Base-by-base conservation (phyloP, 352 stramenopile genomes). In the Hyaloperonospora arabidopsidis region DNA sequence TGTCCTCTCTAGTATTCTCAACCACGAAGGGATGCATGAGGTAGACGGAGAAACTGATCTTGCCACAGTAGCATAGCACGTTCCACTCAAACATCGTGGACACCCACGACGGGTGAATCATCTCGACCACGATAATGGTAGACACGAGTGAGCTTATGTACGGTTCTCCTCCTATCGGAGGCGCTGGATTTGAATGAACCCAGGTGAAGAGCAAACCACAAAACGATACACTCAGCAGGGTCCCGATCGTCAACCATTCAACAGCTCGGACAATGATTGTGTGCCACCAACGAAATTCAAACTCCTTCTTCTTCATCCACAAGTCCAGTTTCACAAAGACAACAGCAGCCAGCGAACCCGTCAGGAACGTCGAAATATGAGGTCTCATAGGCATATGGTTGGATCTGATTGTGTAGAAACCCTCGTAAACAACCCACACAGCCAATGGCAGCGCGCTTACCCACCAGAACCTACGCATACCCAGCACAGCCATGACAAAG, bases 161-260 rank as follows among this genome's bases (percentile, higher is more conserved):
- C 4, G 59, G 59, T 21, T 48, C 57, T 18, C 59, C 59, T n/a
- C 3, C 3, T 3, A 5, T n/a, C 2, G 12, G 12, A n/a, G 12
- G 35, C n/a, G 4, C 35, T 18, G 53, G 59, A n/a, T 67, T 63
- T 12, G 22, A n/a, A 14, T 59, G 44, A 35, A 63, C 48, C 59
- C 59, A 67, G 17, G 45, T 13, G 45, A 67, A 67, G 12, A 67
- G 34, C 18, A 74, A 22, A 0, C 60, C 65, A 7, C 54, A 34
- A 32, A 67, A 69, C 22, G 49, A 48, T 0, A 58, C 45, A 34
- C 65, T 79, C 17, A 80, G 18, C 3, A 79, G 17, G 23, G 79
- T 45, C 1, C 25, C 47, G 1, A 72, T 45, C 1, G 52, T 12
- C 2, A 65, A 10, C 12, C 15, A 41, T 54, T 83, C 57, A 6